These are phyloP conservation scores for Acacia melanoxylon DNA, from an alignment of 306 rosid species.

Conservation along the genomic window DNA sequence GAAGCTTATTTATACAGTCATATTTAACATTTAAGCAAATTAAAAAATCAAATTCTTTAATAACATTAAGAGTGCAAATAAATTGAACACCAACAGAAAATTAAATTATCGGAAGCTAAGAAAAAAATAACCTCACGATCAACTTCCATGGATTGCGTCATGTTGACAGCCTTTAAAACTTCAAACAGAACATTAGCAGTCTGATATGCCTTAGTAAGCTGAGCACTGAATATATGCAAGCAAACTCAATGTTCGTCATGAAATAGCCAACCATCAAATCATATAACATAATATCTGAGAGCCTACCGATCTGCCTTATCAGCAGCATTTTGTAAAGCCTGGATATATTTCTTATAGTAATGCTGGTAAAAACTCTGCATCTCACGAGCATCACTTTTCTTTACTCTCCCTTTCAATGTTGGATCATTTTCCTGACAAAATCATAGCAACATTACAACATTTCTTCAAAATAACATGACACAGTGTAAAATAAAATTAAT, in stretches of 20 bases:
- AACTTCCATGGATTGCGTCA: constrained; percentile 95
- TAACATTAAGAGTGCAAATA: background rate
- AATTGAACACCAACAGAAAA: constrained; percentile 19
- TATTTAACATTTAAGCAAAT: constrained; percentile 1
- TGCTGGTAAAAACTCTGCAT: constrained; percentile 98
- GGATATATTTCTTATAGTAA: constrained; percentile 95
- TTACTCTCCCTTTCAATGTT: constrained; percentile 88
- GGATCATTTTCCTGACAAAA: constrained; percentile 89
- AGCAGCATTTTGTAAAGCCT: constrained; percentile 91
- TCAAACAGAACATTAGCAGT: constrained; percentile 99
- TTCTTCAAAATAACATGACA: constrained; percentile 15
- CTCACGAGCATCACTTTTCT: constrained; percentile 99
- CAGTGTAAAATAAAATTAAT: background rate
- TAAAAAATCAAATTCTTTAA: background rate
- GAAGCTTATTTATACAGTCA: constrained; percentile 23
- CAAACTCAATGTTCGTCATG: constrained; percentile 21
- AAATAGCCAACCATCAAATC: constrained; percentile 13
- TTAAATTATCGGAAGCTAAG: constrained; percentile 9
- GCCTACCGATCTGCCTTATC: constrained; percentile 95
- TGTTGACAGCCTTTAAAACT: constrained; percentile 94
- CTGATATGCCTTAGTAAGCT: constrained; percentile 96
- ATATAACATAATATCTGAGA: constrained; percentile 12
- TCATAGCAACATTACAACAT: constrained; percentile 7
- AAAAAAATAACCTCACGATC: constrained; percentile 74
- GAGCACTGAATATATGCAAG: constrained; percentile 61